Evolutionary conservation across 768 basidiomycete species (phyloP).

Genomic region (Phaeotremella fagi): DNA sequence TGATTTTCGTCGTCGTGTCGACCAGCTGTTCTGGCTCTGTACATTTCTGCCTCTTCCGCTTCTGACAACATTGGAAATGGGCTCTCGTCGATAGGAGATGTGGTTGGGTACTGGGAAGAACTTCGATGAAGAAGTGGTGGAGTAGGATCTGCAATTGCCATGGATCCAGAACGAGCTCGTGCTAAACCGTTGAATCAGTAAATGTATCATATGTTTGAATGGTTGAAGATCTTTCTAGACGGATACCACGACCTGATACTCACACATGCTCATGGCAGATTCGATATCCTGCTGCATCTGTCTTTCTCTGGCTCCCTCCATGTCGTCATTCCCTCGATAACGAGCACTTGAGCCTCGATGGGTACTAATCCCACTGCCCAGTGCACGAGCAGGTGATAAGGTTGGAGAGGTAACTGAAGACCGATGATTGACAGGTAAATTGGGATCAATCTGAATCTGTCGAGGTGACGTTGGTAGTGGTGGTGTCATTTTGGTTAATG

Average conservation of each 20-base stretch:
- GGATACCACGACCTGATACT: conserved; percentile 14
- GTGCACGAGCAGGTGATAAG: conserved; percentile 20
- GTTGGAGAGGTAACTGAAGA: conserved; percentile 17
- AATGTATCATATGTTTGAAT: not conserved
- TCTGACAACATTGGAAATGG: conserved; percentile 44
- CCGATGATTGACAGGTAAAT: conserved; percentile 11
- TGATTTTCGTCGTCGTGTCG: conserved; percentile 11
- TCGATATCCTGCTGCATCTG: conserved; percentile 92
- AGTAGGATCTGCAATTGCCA: conserved; percentile 18
- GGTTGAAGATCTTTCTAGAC: not conserved
- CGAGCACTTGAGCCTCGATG: conserved; percentile 9
- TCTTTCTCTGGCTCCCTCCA: conserved; percentile 72
- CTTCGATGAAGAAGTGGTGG: conserved; percentile 25
- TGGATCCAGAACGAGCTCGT: conserved; percentile 45
- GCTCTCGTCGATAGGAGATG: conserved; percentile 39
- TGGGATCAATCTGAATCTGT: conserved; percentile 36
- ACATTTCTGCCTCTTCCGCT: conserved; percentile 44
- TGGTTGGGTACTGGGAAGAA: conserved; percentile 32
- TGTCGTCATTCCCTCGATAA: conserved; percentile 50
- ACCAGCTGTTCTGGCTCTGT: conserved; percentile 32
- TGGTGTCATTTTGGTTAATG: conserved; percentile 18
- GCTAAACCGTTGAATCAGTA: conserved; percentile 15
- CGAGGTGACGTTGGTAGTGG: conserved; percentile 41
- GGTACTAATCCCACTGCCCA: conserved; percentile 4
- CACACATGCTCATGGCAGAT: conserved; percentile 59